A percentile compares a stretch with the other conserved stretches of the same genome.
phyloP scores from a whole-genome alignment of 306 rosid species.

The Pueraria montana region DNA sequence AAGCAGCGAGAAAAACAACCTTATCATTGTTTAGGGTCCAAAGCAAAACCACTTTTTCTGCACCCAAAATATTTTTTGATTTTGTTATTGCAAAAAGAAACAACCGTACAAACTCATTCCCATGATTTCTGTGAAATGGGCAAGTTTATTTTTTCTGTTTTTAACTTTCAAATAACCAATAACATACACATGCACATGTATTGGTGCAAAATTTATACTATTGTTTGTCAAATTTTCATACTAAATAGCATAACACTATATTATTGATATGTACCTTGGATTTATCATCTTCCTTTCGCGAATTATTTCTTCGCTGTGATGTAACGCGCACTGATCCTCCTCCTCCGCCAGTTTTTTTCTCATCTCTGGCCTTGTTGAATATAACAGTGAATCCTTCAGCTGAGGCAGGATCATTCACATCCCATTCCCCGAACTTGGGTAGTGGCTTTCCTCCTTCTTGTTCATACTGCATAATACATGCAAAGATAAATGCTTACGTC shows the following conservation, averaged over 20 bases:
- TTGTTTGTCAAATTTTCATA: background rate
- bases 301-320: slow-evolving; percentile 47
- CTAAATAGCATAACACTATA: background rate
- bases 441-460: slow-evolving; percentile 60
- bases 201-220: background rate
- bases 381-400: slow-evolving; percentile 87
- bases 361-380: slow-evolving; percentile 85
- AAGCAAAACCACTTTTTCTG: slow-evolving; percentile 87
- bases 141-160: background rate
- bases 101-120: background rate
- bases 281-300: slow-evolving; percentile 52
- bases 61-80: slow-evolving; percentile 14
- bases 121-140: background rate
- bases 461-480: slow-evolving; percentile 63
- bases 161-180: background rate
- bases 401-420: slow-evolving; percentile 86
- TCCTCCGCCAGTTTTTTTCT: slow-evolving; percentile 72
- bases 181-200: background rate
- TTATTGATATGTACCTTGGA: slow-evolving; percentile 56
- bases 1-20: background rate
- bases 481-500: background rate
- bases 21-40: slow-evolving; percentile 38
- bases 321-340: slow-evolving; percentile 42
- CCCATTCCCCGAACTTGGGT: slow-evolving; percentile 96
- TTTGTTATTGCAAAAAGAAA: too few species aligned